Base-by-base conservation (phyloP, 108 stramenopile species). In the Cyclotella kingstonii region DNA sequence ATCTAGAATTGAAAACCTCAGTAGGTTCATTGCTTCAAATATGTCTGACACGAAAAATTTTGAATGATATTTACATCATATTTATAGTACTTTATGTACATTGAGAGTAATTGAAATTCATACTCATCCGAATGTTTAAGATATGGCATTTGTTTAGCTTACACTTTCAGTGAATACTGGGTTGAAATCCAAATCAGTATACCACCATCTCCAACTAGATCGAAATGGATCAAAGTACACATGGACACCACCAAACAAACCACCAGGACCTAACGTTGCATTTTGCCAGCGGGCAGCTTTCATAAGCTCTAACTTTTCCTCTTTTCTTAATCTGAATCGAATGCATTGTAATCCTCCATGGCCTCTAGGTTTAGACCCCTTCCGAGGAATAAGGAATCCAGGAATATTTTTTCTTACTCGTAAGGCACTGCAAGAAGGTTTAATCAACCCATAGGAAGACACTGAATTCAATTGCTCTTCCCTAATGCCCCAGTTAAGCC, bases 221-320 rank as follows among this genome's bases (percentile, higher is more conserved):
- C 66, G 58, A 54, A 93, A 75, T 41, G 91, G 84, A 54, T 93
- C 91, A 66, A 71, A 90, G 51, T 86, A 89, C 0, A 84, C 82
- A 34, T 93, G 84, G 8, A 86, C 79, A 9, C 82, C 69, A 34
- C 82, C 82, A 28, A 82, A 60, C 35, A 85, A 3, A 11, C 60
- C 38, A 30, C 54, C 45, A 10, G 35, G 25, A 23, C 60, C 60
- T 38, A 69, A 34, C 12, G 34, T 27, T 27, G 28, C 36, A 49
- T 53, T 52, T 12, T 64, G 49, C 76, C 66, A 76, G 9, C 69
- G 67, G 10, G 31, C 44, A 15, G 67, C 73, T 33, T 54, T 54
- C 19, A 18, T 12, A 6, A 75, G 31, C 51, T 75, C 54, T 19
- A 15, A 19, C 44, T 54, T 39, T 41, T 47, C 40, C 48, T 75